These are phyloP conservation scores for Candida labiduridarum DNA, from an alignment of 1,139 yeast genomes.

Conservation along the genomic window DNA sequence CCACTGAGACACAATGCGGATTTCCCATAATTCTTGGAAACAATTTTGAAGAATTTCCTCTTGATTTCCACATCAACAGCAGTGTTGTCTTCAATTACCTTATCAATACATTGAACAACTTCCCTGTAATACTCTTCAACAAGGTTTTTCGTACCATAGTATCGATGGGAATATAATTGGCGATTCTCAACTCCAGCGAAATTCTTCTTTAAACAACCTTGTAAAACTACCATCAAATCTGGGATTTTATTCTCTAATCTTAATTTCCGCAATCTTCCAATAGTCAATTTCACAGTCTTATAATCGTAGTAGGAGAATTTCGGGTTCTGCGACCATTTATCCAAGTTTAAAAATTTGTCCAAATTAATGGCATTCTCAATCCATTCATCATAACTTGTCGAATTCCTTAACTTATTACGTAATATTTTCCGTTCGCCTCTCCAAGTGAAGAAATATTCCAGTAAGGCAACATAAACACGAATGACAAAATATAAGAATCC, in stretches of 20 bases:
- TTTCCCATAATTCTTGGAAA: slow-evolving; percentile 68
- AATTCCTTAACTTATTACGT: slow-evolving; percentile 50
- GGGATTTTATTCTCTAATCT: slow-evolving; percentile 37
- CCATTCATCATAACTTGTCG: slow-evolving; percentile 65
- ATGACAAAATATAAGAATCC: slow-evolving; percentile 53
- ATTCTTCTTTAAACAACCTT: slow-evolving; percentile 69
- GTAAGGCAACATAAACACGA: slow-evolving; percentile 63
- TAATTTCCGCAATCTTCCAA: slow-evolving; percentile 42
- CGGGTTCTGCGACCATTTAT: slow-evolving; percentile 66
- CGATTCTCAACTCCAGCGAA: slow-evolving; percentile 82
- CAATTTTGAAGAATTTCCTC: slow-evolving; percentile 56
- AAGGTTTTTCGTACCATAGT: slow-evolving; percentile 70
- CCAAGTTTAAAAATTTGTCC: slow-evolving; percentile 60
- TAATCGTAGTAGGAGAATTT: slow-evolving; percentile 71
- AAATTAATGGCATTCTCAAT: slow-evolving; percentile 55
- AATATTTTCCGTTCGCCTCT: slow-evolving; percentile 57
- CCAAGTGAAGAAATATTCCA: slow-evolving; percentile 63
- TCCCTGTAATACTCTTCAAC: slow-evolving; percentile 59
- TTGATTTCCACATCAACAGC: slow-evolving; percentile 43
- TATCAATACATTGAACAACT: slow-evolving; percentile 50
- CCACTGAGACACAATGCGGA: slow-evolving; percentile 77
- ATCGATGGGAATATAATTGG: slow-evolving; percentile 69
- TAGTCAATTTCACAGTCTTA: slow-evolving; percentile 55
- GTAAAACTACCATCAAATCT: slow-evolving; percentile 58
- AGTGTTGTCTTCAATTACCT: slow-evolving; percentile 39